Base-by-base conservation (phyloP, 768 basidiomycete species). In the Cantharellus cinnabarinus region DNA sequence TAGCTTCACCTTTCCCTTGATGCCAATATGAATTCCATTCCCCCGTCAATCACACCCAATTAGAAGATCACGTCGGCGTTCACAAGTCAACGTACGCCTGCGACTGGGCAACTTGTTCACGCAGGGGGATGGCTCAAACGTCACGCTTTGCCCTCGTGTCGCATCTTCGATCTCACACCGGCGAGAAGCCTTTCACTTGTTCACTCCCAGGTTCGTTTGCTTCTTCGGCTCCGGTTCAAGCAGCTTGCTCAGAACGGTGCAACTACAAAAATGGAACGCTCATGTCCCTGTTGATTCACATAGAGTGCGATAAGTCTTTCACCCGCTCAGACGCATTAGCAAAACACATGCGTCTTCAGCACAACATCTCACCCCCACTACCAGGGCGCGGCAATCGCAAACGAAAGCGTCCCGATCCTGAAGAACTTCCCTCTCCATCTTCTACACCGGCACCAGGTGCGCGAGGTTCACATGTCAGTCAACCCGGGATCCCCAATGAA, bases 291-390 rank as follows among this genome's bases (percentile, higher is more conserved):
- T 29, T 53, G 39, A 2, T 29, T 0, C 10, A 42, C 58, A 34
- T 65, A 93, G 91, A 91, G 72, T 97, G 93, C 67, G 88, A 89
- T 74, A 91, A 89, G 65, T 84, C 87, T 0, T 97, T 97, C 70
- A 91, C 90, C 4, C 89, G 91, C 50, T 61, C 60, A 7, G 60
- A 61, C 40, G 60, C 60, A 2, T 35, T 61, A 7, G 58, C 60
- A 4, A 61, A 61, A 55, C 60, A 61, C 59, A 61, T 61, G 60
- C 60, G 60, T 14, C 60, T 60, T 34, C 60, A 61, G 20, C 60
- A 61, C 42, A 39, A 40, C n/a, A 61, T 61, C 5, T 35, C 51
- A 7, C 55, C 58, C 29, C 58, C 55, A 29, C 58, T 41, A 58
- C 54, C 58, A 29, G 55, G 51, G 15, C 55, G 55, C 15, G 58